Conservation (phyloP, 768 basidiomycete genomes). For the Lactifluus echinatus region DNA sequence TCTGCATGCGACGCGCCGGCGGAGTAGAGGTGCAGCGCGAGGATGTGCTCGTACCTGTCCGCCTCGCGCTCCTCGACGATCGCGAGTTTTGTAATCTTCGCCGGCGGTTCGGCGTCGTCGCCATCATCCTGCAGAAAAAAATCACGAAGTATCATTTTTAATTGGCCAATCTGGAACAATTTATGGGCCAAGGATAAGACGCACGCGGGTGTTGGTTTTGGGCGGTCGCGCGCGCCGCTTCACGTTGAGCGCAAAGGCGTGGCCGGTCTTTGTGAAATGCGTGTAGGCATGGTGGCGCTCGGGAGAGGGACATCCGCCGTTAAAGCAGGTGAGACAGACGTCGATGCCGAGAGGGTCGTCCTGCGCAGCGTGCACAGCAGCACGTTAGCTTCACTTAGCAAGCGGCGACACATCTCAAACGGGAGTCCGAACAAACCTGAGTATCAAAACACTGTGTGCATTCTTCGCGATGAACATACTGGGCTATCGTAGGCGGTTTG, state of each 20-base stretch:
- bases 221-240: slow-evolving; percentile 60
- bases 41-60: slow-evolving; percentile 71
- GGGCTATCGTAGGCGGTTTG: slow-evolving; percentile 50
- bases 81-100: slow-evolving; percentile 84
- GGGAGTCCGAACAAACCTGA: slow-evolving; percentile 70
- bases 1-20: slow-evolving; percentile 50
- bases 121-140: slow-evolving; percentile 17
- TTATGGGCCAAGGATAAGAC: slow-evolving; percentile 28
- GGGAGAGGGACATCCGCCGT: slow-evolving; percentile 69
- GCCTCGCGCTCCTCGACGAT: slow-evolving; percentile 82
- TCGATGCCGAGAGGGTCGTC: slow-evolving; percentile 71
- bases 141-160: no score
- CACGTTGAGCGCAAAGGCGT: slow-evolving; percentile 73
- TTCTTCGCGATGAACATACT: slow-evolving; percentile 82
- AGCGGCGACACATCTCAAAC: no score
- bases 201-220: slow-evolving; percentile 40
- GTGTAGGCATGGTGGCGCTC: slow-evolving; percentile 63
- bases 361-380: slow-evolving; percentile 30
- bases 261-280: slow-evolving; percentile 65
- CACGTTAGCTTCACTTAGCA: not conserved
- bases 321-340: slow-evolving; percentile 90
- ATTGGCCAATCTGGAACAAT: no score
- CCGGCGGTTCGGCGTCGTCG: slow-evolving; percentile 73
- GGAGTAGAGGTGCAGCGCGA: slow-evolving; percentile 65
- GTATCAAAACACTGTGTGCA: slow-evolving; percentile 97